A percentile compares a stretch with the other conserved stretches of the same genome.
These are phyloP conservation scores for Pythium phragmitis DNA, from an alignment of 352 stramenopile genomes.

Conservation along the genomic window DNA sequence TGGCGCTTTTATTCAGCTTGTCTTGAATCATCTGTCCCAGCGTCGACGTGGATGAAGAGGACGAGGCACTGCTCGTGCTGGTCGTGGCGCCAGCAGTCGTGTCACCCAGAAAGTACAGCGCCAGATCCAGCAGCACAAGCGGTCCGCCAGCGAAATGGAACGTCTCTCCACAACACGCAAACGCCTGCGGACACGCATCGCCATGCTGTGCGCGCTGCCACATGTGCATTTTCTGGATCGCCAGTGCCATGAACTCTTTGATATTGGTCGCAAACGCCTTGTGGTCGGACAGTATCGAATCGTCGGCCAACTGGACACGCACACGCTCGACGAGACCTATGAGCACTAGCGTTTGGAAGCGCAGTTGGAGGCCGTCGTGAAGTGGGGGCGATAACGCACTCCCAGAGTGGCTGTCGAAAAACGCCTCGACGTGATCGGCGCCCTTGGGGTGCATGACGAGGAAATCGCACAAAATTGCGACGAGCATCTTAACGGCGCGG, in stretches of 20 bases:
- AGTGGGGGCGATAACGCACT: slow-evolving; percentile 39
- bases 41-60: slow-evolving; percentile 18
- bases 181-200: slow-evolving; percentile 45
- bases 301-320: slow-evolving; percentile 41
- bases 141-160: slow-evolving; percentile 58
- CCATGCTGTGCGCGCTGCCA: slow-evolving; percentile 71
- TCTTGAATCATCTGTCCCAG: slow-evolving; percentile 27
- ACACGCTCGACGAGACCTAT: slow-evolving; percentile 55
- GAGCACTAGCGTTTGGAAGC: slow-evolving; percentile 56
- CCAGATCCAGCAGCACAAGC: slow-evolving; percentile 51
- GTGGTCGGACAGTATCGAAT: slow-evolving; percentile 43
- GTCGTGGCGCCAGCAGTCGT: slow-evolving; percentile 36
- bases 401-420: slow-evolving; percentile 44
- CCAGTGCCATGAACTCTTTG: slow-evolving; percentile 56
- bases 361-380: slow-evolving; percentile 44
- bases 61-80: slow-evolving; percentile 22
- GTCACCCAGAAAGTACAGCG: slow-evolving; percentile 58
- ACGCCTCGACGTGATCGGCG: slow-evolving; percentile 44
- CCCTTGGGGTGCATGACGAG: slow-evolving; percentile 50
- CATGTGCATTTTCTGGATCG: slow-evolving; percentile 58
- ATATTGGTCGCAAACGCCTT: slow-evolving; percentile 57
- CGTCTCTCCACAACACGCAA: slow-evolving; percentile 46
- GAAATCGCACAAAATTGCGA: slow-evolving; percentile 50
- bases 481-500: slow-evolving; percentile 43
- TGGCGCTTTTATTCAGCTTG: slow-evolving; percentile 22